phyloP scores from a whole-genome alignment of 2,329 filamentous ascomycete species.

The Gaeumannomyces sp. region DNA sequence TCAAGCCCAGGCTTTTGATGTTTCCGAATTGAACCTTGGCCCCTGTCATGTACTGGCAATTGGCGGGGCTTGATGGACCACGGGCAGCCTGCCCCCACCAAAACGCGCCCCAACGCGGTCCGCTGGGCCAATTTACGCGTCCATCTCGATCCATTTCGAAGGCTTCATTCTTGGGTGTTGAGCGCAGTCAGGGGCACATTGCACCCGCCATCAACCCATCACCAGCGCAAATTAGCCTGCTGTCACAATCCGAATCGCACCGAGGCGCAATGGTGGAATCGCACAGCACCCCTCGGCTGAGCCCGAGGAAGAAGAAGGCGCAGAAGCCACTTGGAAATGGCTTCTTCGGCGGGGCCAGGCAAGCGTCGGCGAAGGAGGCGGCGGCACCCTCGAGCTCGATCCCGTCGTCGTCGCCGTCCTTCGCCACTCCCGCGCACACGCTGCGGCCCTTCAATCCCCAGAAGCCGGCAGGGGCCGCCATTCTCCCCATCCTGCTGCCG shows the following conservation, averaged over 20 bases:
- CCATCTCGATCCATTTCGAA: neutral
- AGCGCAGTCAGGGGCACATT: neutral
- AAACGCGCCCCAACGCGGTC: constrained; percentile 1
- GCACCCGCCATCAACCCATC: neutral
- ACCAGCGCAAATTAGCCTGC: neutral
- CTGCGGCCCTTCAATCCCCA: constrained; percentile 54
- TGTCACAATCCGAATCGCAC: neutral
- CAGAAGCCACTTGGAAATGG: constrained; percentile 27
- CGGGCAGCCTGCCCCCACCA: constrained; percentile 1
- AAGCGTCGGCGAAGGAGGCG: constrained; percentile 17
- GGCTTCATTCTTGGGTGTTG: neutral
- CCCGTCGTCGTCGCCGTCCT: constrained; percentile 84
- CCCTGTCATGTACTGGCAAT: neutral
- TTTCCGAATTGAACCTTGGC: neutral
- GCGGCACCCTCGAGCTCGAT: constrained; percentile 47
- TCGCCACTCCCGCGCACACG: constrained; percentile 79
- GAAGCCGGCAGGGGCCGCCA: constrained; percentile 48
- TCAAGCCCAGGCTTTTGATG: too few relatives aligned
- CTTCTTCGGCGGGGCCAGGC: constrained; percentile 31
- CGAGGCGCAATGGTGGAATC: constrained; percentile 5
- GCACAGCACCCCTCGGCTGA: constrained; percentile 18
- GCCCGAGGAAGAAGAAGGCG: constrained; percentile 21
- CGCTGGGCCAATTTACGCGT: neutral
- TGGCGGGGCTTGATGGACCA: neutral
- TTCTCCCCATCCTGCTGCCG: constrained; percentile 84